Conservation (phyloP, 768 basidiomycete genomes). For the Boletus sp. region DNA sequence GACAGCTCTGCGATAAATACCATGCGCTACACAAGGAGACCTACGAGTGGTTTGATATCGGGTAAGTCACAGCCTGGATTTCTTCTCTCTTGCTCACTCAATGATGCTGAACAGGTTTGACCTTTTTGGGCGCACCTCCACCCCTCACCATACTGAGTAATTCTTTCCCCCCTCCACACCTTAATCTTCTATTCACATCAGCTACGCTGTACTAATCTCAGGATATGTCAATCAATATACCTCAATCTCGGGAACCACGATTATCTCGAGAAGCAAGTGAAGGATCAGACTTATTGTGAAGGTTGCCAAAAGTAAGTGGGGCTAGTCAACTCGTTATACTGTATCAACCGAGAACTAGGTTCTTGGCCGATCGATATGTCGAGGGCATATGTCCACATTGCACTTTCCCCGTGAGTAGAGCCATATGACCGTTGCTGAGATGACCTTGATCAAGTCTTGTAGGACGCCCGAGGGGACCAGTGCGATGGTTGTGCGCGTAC, state of each 20-base stretch:
- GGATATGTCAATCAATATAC: slow-evolving; percentile 91
- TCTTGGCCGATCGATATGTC: slow-evolving; percentile 95
- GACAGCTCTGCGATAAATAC: slow-evolving; percentile 88
- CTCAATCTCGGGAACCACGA: slow-evolving; percentile 76
- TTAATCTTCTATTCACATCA: not conserved
- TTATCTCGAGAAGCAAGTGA: slow-evolving; percentile 77
- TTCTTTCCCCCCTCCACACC: slow-evolving; percentile 15
- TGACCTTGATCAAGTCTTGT: not conserved
- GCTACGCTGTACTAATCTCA: slow-evolving; percentile 27
- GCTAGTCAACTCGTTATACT: not conserved
- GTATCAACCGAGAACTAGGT: slow-evolving; percentile 44
- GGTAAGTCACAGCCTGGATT: slow-evolving; percentile 42
- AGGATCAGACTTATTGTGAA: slow-evolving; percentile 94
- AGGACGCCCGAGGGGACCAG: slow-evolving; percentile 98
- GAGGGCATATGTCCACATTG: slow-evolving; percentile 98
- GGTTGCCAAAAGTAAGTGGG: slow-evolving; percentile 72
- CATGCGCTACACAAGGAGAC: slow-evolving; percentile 84
- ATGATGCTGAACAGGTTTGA: slow-evolving; percentile 64
- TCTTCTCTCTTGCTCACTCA: not conserved
- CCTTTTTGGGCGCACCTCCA: slow-evolving; percentile 93
- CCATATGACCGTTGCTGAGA: not conserved
- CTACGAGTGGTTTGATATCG: slow-evolving; percentile 97
- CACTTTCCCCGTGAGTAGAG: slow-evolving; percentile 62
- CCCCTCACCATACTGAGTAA: slow-evolving; percentile 84
- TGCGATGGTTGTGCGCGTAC: slow-evolving; percentile 94